These are phyloP conservation scores for Crithidia thermophila DNA, from an alignment of 208 protist species.

Conservation along the genomic window DNA sequence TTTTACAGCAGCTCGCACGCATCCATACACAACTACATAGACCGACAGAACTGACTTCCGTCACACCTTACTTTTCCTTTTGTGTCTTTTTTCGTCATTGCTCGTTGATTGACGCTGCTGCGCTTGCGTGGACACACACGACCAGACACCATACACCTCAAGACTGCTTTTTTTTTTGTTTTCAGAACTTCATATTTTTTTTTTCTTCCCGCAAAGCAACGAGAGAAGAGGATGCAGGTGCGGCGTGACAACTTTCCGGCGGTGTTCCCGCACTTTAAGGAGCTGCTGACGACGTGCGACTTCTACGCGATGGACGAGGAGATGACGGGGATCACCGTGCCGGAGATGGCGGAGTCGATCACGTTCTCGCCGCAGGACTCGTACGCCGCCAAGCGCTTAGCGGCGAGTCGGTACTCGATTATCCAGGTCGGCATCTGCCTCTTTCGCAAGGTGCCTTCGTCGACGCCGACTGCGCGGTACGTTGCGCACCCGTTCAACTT, in stretches of 20 bases:
- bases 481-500: slow-evolving; percentile 78
- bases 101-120: no score
- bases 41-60: no score
- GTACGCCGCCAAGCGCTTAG: slow-evolving; percentile 67
- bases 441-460: slow-evolving; percentile 47
- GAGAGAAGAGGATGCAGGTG: slow-evolving; percentile 84
- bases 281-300: slow-evolving; percentile 67
- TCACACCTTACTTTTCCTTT: no score
- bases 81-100: no score
- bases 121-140: no score
- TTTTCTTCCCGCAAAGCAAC: neutral
- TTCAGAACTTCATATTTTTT: neutral
- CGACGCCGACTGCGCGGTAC: slow-evolving; percentile 31
- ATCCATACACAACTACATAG: no score
- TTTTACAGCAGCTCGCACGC: no score
- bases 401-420: slow-evolving; percentile 69
- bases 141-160: no score
- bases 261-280: slow-evolving; percentile 65
- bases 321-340: slow-evolving; percentile 82
- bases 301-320: slow-evolving; percentile 90
- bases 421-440: slow-evolving; percentile 88
- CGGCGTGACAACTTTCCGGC: slow-evolving; percentile 67
- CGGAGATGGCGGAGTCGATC: slow-evolving; percentile 59
- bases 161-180: neutral
- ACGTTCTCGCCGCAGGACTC: slow-evolving; percentile 59